A percentile compares a stretch with the other conserved stretches of the same genome.
Conservation (phyloP, 164 flowering plant species). For the Liriodendron chinense region DNA sequence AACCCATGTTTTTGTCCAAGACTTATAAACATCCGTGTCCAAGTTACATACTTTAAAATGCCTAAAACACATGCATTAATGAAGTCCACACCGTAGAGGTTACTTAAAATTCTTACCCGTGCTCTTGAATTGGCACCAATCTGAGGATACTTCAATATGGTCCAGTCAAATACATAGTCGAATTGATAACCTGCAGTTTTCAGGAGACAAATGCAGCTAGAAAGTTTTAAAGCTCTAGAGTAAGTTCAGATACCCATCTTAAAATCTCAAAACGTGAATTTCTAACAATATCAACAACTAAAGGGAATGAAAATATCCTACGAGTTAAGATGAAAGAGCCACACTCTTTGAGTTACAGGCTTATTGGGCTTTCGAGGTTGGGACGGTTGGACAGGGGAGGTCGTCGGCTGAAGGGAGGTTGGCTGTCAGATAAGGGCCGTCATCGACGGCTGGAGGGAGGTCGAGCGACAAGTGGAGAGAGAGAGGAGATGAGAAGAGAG, state of each 20-base stretch:
- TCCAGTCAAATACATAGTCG: conserved; percentile 60
- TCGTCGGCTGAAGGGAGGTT: no score
- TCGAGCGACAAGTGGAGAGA: no score
- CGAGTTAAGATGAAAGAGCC: no score
- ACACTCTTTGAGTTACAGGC: no score
- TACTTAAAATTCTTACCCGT: conserved; percentile 25
- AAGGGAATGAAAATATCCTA: no score
- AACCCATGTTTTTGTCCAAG: not conserved
- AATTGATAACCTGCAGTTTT: conserved; percentile 44
- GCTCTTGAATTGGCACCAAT: conserved; percentile 40
- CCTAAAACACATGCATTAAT: not conserved
- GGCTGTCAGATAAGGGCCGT: no score
- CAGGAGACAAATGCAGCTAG: not conserved
- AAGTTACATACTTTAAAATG: not conserved
- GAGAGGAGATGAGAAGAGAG: no score
- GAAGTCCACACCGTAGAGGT: not conserved
- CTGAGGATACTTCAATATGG: conserved; percentile 53
- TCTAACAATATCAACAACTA: not conserved
- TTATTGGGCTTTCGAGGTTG: no score
- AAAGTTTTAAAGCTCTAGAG: not conserved
- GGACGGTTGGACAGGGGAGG: no score
- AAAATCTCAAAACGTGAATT: not conserved
- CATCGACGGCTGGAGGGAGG: no score
- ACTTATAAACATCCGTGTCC: not conserved
- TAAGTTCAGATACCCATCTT: not conserved